phyloP scores from a whole-genome alignment of 1,139 yeast genomes.

The Taphrina pruni region DNA sequence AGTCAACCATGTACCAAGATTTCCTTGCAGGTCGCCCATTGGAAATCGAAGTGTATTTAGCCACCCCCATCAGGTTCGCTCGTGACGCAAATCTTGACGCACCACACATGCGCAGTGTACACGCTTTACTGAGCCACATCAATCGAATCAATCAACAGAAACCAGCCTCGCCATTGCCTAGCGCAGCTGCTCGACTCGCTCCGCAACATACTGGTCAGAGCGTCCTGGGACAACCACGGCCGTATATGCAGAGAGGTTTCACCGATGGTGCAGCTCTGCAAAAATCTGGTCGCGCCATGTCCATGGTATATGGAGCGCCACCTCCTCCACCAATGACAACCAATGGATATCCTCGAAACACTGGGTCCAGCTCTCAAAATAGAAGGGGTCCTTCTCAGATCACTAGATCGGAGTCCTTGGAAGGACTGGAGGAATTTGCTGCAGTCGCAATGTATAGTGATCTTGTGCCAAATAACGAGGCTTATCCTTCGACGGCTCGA shows the following conservation, averaged over 20 bases:
- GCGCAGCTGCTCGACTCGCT: conserved; percentile 3
- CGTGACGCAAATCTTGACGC: conserved; percentile 60
- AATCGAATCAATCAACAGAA: conserved; percentile 43
- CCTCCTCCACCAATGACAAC: not conserved
- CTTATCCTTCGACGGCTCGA: conserved; percentile 24
- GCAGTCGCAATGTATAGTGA: conserved; percentile 45
- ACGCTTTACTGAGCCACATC: conserved; percentile 58
- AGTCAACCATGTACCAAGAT: conserved; percentile 67
- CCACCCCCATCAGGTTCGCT: conserved; percentile 72
- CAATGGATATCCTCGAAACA: conserved; percentile 37
- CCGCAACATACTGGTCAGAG: conserved; percentile 40
- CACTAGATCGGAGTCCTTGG: conserved; percentile 43
- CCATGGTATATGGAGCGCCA: conserved; percentile 36
- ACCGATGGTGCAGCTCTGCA: conserved; percentile 17
- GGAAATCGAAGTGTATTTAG: conserved; percentile 73
- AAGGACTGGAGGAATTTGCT: conserved; percentile 46
- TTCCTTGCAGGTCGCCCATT: conserved; percentile 72
- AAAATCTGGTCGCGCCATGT: conserved; percentile 26
- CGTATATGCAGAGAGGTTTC: conserved; percentile 2
- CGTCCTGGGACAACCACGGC: conserved; percentile 19
- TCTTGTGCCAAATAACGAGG: conserved; percentile 21
- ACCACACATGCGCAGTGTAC: conserved; percentile 65
- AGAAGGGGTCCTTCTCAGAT: conserved; percentile 14
- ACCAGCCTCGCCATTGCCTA: conserved; percentile 17
- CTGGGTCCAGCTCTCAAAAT: conserved; percentile 21